Percentiles rank a stretch among this genome's conserved stretches.
Conservation (phyloP, 108 stramenopile species). For the Skeletonema menzelii region DNA sequence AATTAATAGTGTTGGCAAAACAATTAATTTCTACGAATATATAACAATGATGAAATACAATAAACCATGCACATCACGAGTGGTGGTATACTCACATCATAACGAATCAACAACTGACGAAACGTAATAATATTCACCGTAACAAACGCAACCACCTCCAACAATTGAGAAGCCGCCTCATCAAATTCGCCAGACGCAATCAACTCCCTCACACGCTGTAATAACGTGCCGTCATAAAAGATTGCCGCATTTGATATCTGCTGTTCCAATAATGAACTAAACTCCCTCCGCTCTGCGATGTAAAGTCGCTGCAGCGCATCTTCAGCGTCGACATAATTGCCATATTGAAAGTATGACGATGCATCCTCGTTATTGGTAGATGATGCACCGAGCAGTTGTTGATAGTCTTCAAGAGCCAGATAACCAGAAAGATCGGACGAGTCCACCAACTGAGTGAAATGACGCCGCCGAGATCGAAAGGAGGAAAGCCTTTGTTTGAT, state of each 20-base stretch:
- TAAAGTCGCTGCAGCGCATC: slow-evolving; percentile 20
- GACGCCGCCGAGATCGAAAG: slow-evolving; percentile 25
- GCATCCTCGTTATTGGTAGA: not conserved
- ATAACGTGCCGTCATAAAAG: slow-evolving; percentile 3
- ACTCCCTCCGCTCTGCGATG: slow-evolving; percentile 13
- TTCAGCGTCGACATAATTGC: slow-evolving; percentile 8
- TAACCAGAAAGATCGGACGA: too few relatives aligned
- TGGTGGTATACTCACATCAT: slow-evolving; percentile 8
- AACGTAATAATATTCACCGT: slow-evolving; percentile 30
- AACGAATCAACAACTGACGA: slow-evolving; percentile 39
- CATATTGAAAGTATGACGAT: slow-evolving; percentile 14
- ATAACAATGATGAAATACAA: too few relatives aligned
- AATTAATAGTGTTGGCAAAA: too few relatives aligned
- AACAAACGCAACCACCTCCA: slow-evolving; percentile 35
- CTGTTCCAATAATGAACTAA: slow-evolving; percentile 2
- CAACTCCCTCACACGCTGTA: slow-evolving; percentile 1
- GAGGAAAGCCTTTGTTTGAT: slow-evolving; percentile 11
- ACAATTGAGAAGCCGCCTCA: slow-evolving; percentile 5
- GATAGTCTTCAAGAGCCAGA: not conserved
- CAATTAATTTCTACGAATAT: too few relatives aligned
- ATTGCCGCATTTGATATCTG: slow-evolving; percentile 9
- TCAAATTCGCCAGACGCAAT: slow-evolving; percentile 7
- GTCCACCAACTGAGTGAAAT: not conserved
- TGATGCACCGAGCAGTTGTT: not conserved
- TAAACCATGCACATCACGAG: too few relatives aligned